Evolutionary conservation across 345 rosid genomes (phyloP).

Genomic region (Gossypium herbaceum): DNA sequence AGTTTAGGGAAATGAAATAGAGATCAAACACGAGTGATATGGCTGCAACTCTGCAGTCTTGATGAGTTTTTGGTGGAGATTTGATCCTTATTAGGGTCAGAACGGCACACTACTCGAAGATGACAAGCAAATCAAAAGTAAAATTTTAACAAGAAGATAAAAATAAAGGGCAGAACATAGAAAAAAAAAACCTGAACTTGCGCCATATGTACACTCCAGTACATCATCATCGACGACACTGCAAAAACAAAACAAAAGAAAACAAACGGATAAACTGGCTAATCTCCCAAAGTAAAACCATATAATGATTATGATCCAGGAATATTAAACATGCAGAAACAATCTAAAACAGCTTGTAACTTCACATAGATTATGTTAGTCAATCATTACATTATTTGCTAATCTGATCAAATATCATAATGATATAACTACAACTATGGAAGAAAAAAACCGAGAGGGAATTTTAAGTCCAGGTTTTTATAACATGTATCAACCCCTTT

Average conservation of each 20-base stretch:
- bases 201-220: constrained; percentile 31
- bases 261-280: not conserved
- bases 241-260: not conserved
- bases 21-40: not conserved
- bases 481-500: not conserved
- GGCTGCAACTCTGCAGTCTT: not conserved
- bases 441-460: not conserved
- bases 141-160: not conserved
- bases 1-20: not conserved
- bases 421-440: not conserved
- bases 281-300: not conserved
- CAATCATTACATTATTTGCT: constrained; percentile 5
- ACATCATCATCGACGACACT: constrained; percentile 18
- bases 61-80: not conserved
- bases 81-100: no score
- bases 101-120: not conserved
- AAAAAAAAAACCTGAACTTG: constrained; percentile 51
- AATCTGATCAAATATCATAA: not conserved
- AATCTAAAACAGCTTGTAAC: not conserved
- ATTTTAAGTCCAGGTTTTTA: not conserved
- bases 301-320: not conserved
- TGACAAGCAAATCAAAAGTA: not conserved
- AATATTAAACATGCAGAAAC: not conserved
- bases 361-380: not conserved
- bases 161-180: constrained; percentile 2